A percentile compares a stretch with the other conserved stretches of the same genome.
Conservation (phyloP, 257 asterid species). For the Henckelia pumila region DNA sequence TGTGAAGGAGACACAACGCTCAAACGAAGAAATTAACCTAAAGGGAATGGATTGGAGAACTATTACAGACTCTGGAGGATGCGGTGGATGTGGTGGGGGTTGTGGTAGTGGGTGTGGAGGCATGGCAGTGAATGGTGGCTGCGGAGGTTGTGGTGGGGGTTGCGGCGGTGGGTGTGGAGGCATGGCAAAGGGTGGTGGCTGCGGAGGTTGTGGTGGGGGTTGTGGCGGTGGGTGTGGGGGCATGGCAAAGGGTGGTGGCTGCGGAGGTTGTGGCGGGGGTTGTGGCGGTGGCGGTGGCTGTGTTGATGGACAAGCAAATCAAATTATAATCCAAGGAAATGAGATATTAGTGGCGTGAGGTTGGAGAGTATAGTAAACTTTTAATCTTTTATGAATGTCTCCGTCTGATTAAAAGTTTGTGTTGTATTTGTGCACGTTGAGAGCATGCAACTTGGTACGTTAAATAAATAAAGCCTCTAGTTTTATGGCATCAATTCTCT, state of each 20-base stretch:
- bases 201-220: too few relatives aligned
- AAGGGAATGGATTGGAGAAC: neutral
- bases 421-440: neutral
- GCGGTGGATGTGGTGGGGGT: neutral
- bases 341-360: neutral
- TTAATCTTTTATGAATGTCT: too few relatives aligned
- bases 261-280: neutral
- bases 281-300: neutral
- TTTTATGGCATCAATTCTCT: too few relatives aligned
- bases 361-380: neutral
- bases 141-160: too few relatives aligned
- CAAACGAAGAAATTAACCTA: constrained; percentile 24
- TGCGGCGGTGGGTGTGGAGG: too few relatives aligned
- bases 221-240: neutral
- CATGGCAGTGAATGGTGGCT: too few relatives aligned
- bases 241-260: too few relatives aligned
- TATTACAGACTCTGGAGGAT: neutral
- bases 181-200: too few relatives aligned
- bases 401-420: neutral
- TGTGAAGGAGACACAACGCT: constrained; percentile 28
- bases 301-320: neutral
- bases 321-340: neutral
- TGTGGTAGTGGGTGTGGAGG: too few relatives aligned
- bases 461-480: neutral
- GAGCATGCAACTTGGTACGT: neutral